Evolutionary conservation across 768 basidiomycete genomes (phyloP).

Genomic region (Vararia minispora): DNA sequence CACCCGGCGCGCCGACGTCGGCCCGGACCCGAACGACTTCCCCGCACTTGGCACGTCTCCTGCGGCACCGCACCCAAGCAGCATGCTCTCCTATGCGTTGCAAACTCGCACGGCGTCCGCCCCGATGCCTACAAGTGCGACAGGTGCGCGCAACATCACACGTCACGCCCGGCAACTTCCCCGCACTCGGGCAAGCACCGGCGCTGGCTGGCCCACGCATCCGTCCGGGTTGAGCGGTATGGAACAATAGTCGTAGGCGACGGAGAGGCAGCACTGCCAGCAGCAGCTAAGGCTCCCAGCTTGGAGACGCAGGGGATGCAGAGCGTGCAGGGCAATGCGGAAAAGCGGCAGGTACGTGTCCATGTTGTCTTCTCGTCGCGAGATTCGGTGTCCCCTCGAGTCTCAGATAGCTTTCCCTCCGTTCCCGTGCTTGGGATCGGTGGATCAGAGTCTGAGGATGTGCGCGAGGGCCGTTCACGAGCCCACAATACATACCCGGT

Average conservation of each 20-base stretch:
- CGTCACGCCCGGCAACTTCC: constrained; percentile 82
- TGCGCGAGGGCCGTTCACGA: too few relatives aligned
- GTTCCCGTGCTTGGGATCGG: too few relatives aligned
- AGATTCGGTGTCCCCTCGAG: background rate
- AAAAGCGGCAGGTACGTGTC: constrained; percentile 52
- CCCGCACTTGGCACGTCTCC: constrained; percentile 69
- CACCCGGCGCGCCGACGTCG: constrained; percentile 70
- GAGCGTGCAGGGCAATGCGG: constrained; percentile 44
- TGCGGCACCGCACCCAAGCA: constrained; percentile 23
- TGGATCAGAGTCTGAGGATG: too few relatives aligned
- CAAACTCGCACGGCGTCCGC: constrained; percentile 62
- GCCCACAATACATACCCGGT: too few relatives aligned
- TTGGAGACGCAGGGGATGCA: constrained; percentile 24
- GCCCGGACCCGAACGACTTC: constrained; percentile 77
- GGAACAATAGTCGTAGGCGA: constrained; percentile 35
- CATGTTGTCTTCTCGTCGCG: background rate
- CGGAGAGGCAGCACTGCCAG: constrained; percentile 33
- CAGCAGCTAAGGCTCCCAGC: constrained; percentile 56
- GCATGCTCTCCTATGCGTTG: constrained; percentile 70
- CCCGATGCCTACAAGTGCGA: constrained; percentile 26
- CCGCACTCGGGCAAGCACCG: constrained; percentile 61
- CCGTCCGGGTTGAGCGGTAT: constrained; percentile 71
- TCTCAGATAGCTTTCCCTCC: too few relatives aligned
- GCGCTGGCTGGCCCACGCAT: constrained; percentile 30
- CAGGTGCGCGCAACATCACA: constrained; percentile 37